Conservation (phyloP, 495 filamentous ascomycete genomes). For the Aspergillus ostianus region DNA sequence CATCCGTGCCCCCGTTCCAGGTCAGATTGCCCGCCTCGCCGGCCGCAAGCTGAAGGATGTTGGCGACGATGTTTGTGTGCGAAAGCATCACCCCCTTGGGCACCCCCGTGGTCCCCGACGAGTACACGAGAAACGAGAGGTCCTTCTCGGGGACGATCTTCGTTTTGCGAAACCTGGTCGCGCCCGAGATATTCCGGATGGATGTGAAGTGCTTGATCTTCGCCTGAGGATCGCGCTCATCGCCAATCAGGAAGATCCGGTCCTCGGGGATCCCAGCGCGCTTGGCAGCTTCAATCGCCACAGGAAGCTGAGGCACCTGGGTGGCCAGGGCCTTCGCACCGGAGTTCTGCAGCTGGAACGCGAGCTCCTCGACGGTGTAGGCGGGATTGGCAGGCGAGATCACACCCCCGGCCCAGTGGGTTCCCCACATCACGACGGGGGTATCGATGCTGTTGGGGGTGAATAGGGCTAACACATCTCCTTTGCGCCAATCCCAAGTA, state of each 20-base stretch:
- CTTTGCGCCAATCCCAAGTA: slow-evolving; percentile 73
- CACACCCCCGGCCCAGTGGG: slow-evolving; percentile 80
- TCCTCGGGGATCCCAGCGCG: slow-evolving; percentile 61
- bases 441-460: slow-evolving; percentile 77
- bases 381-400: slow-evolving; percentile 82
- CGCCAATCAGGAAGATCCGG: slow-evolving; percentile 75
- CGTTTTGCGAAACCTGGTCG: slow-evolving; percentile 43
- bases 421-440: slow-evolving; percentile 69
- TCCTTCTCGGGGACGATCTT: slow-evolving; percentile 48
- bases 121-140: slow-evolving; percentile 73
- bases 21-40: slow-evolving; percentile 60
- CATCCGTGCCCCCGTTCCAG: slow-evolving; percentile 59
- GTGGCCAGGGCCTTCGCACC: slow-evolving; percentile 77
- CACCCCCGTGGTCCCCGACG: slow-evolving; percentile 84
- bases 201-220: slow-evolving; percentile 74
- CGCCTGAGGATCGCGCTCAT: slow-evolving; percentile 58
- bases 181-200: slow-evolving; percentile 58
- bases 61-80: slow-evolving; percentile 78
- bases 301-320: slow-evolving; percentile 58
- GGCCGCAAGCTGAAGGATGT: slow-evolving; percentile 55
- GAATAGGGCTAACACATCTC: slow-evolving; percentile 70
- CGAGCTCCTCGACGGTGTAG: slow-evolving; percentile 83
- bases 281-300: slow-evolving; percentile 64
- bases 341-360: slow-evolving; percentile 82
- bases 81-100: slow-evolving; percentile 93